Conservation (phyloP, 2,329 filamentous ascomycete species). For the Sporothrix globosa region DNA sequence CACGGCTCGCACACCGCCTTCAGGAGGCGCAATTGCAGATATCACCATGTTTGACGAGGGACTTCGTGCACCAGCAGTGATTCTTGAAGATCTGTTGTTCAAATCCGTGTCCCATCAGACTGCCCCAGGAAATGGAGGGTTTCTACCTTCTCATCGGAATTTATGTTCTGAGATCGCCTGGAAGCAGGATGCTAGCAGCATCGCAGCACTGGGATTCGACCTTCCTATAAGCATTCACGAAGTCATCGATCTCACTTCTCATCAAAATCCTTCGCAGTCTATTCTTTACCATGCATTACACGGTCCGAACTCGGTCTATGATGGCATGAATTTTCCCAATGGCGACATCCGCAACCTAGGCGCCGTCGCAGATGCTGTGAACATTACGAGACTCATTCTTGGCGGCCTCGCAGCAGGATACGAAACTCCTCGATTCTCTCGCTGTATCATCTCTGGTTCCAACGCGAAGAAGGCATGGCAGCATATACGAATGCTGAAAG, state of each 20-base stretch:
- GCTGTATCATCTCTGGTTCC: slow-evolving; percentile 42
- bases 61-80: slow-evolving; percentile 45
- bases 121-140: slow-evolving; percentile 42
- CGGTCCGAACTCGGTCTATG: not conserved
- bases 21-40: slow-evolving; percentile 48
- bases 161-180: slow-evolving; percentile 56
- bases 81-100: slow-evolving; percentile 52
- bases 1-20: slow-evolving; percentile 43
- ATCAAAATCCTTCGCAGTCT: slow-evolving; percentile 47
- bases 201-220: slow-evolving; percentile 10
- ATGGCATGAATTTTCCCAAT: not conserved
- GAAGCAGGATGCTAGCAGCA: slow-evolving; percentile 46
- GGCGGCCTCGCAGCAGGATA: slow-evolving; percentile 37
- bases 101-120: slow-evolving; percentile 44
- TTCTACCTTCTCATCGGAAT: slow-evolving; percentile 54
- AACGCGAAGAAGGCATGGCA: slow-evolving; percentile 23
- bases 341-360: not conserved
- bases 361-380: slow-evolving; percentile 37
- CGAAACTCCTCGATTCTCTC: slow-evolving; percentile 43
- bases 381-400: slow-evolving; percentile 39
- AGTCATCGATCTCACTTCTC: slow-evolving; percentile 44
- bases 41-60: slow-evolving; percentile 50
- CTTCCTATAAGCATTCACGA: slow-evolving; percentile 36
- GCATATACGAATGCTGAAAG: slow-evolving; percentile 12
- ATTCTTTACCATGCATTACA: slow-evolving; percentile 44